Evolutionary conservation across 139 green algal species (phyloP), one percentile per base, ranked within the genome.

Genomic region (Trebouxia sp.): DNA sequence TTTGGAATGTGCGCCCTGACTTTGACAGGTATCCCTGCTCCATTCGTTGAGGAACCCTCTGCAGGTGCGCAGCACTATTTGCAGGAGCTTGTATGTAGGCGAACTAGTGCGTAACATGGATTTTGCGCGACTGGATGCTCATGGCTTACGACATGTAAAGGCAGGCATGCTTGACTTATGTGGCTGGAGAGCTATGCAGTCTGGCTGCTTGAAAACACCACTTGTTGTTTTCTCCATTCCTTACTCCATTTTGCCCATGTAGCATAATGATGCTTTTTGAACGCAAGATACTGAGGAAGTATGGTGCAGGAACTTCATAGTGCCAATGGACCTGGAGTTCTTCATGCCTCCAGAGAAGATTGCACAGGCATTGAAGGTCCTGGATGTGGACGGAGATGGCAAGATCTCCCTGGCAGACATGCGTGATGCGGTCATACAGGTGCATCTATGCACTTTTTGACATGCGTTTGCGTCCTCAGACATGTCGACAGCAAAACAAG

Each of bases 381-480:
- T 88, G 26, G 85, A 89, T 42, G n/a, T 80, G 24, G 83, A 89
- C 47, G 80, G 83, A 28, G 84, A 89, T 65, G 83, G 83, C 20
- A 43, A 38, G 24, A 65, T 87, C 30, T 85, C 75, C 26, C 45
- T 83, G 12, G 41, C 38, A 17, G 84, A 87, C 43, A 84, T 87
- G 67, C 76, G 84, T 1, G 80, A 85, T 28, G 84, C 84, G 6
- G 84, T 87, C 17, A 53, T 84, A 26, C 28, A 65, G n/a, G 65
- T 83, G 5, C 26, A 35, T 10, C 20, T 5, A n/a, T n/a, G n/a
- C n/a, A n/a, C n/a, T n/a, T n/a, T n/a, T n/a, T n/a, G n/a, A n/a
- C n/a, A n/a, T n/a, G n/a, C n/a, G n/a, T n/a, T n/a, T n/a, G n/a
- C n/a, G n/a, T n/a, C n/a, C n/a, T n/a, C n/a, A n/a, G n/a, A n/a